Evolutionary conservation across 2,329 filamentous ascomycete genomes (phyloP).

Genomic region (Orbilia blumenaviensis): DNA sequence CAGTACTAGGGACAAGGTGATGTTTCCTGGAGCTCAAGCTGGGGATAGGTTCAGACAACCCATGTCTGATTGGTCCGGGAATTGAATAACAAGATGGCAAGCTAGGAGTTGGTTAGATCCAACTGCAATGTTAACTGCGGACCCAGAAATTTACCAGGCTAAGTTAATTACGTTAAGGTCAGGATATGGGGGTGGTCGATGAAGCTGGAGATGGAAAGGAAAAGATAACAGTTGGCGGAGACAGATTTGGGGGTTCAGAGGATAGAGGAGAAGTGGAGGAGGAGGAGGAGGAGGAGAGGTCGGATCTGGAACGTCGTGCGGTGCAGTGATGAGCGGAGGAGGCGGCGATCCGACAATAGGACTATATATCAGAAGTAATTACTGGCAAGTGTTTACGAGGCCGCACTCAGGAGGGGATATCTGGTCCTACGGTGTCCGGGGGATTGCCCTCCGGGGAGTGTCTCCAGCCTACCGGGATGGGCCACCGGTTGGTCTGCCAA

Average conservation of each 20-base stretch:
- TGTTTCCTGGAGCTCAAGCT: neutral
- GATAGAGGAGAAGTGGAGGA: too few species aligned
- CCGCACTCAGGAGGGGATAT: conserved; percentile 11
- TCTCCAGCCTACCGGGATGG: too few species aligned
- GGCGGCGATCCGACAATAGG: neutral
- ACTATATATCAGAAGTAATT: too few species aligned
- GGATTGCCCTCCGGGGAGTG: neutral
- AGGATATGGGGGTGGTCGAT: neutral
- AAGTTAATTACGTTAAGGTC: too few species aligned
- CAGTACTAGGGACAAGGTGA: neutral
- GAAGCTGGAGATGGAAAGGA: neutral
- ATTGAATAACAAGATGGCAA: neutral
- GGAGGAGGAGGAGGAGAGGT: neutral
- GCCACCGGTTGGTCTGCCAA: neutral
- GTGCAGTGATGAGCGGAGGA: neutral
- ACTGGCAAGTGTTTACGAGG: too few species aligned
- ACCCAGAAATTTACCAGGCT: too few species aligned
- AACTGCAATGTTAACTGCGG: neutral
- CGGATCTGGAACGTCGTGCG: neutral
- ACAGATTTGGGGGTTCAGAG: neutral
- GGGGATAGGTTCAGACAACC: neutral
- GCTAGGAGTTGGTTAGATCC: too few species aligned
- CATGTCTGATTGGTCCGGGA: conserved; percentile 4
- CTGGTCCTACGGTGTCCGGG: conserved; percentile 1
- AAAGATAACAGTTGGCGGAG: neutral